Evolutionary conservation across 2,329 filamentous ascomycete genomes (phyloP), one percentile per base, ranked within the genome.

Genomic region (Monosporascus ibericus): DNA sequence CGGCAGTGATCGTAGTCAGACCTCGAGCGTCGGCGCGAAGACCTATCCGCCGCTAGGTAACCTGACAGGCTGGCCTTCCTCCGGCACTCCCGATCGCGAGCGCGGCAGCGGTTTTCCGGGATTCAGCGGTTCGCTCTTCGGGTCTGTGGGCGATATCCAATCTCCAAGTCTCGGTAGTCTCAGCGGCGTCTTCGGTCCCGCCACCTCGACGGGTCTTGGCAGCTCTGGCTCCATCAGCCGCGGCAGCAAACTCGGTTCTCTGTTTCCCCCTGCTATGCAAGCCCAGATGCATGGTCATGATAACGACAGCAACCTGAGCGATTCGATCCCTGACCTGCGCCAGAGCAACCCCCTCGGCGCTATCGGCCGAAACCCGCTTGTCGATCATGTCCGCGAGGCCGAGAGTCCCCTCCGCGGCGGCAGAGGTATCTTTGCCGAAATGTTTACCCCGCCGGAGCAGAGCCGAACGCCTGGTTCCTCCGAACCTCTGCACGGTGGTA

Each of bases 181-280:
- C 6, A 84, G 84, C 49, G 80, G 79, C 42, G 79, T 91, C 44
- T 91, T 94, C 66, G 86, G 86, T 5, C 77, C 82, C n/a, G 70
- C 75, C 6, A 75, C 80, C 38, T 74, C 77, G 44, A 72, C 77
- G 22, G 79, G 77, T 52, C 73, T 75, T 39, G 76, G 75, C 52
- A 78, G 76, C 52, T 72, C 84, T 6, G 85, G 86, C 48, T 86
- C 86, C 49, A 81, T 88, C 46, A 84, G 88, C 34, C 85, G 90
- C 38, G 80, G 83, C 5, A 94, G 88, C 74, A 95, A 92, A 70
- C 77, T 96, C 39, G 88, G 88, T 2, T 92, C 90, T 1, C 75
- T 99, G 24, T 96, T 99, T 65, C 92, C 92, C 8, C 75, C 85
- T 1, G 86, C 87, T 5, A 92, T 95, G 88, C 92, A 96, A 71